phyloP scores from a whole-genome alignment of 2,329 filamentous ascomycete species.

The Leptoxyphium fumago region DNA sequence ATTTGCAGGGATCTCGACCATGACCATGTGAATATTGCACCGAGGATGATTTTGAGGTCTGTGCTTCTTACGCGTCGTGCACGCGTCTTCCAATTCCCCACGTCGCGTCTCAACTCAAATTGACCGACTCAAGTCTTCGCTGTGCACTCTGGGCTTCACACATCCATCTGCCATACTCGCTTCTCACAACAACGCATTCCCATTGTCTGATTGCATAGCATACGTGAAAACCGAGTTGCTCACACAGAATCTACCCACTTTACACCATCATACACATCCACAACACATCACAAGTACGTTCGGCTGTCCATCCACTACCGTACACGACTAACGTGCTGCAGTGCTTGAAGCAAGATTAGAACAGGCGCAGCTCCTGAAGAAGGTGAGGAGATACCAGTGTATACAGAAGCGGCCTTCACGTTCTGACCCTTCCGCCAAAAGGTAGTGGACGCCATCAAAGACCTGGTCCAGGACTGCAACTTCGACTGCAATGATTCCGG shows the following conservation, averaged over 20 bases:
- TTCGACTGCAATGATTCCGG: slow-evolving; percentile 99
- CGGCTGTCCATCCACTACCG: neutral
- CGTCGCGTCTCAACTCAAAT: neutral
- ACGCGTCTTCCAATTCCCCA: neutral
- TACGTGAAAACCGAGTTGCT: too few species aligned
- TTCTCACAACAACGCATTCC: too few species aligned
- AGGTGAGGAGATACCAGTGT: slow-evolving; percentile 40
- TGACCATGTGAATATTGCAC: too few species aligned
- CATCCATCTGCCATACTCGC: too few species aligned
- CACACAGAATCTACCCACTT: too few species aligned
- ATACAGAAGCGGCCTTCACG: neutral
- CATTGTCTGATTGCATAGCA: too few species aligned
- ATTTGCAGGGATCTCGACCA: too few species aligned
- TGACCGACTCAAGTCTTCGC: too few species aligned
- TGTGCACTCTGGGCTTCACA: too few species aligned
- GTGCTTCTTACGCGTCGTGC: neutral
- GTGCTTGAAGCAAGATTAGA: slow-evolving; percentile 97
- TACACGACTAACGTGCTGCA: slow-evolving; percentile 18
- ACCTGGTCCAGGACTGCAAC: slow-evolving; percentile 98
- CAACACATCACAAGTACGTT: too few species aligned
- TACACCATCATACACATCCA: too few species aligned
- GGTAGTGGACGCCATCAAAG: slow-evolving; percentile 98
- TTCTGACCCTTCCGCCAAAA: slow-evolving; percentile 25
- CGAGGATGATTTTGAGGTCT: neutral
- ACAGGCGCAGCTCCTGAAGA: slow-evolving; percentile 88